Conservation (phyloP, 2,329 filamentous ascomycete genomes). For the Neospermospora avenae region DNA sequence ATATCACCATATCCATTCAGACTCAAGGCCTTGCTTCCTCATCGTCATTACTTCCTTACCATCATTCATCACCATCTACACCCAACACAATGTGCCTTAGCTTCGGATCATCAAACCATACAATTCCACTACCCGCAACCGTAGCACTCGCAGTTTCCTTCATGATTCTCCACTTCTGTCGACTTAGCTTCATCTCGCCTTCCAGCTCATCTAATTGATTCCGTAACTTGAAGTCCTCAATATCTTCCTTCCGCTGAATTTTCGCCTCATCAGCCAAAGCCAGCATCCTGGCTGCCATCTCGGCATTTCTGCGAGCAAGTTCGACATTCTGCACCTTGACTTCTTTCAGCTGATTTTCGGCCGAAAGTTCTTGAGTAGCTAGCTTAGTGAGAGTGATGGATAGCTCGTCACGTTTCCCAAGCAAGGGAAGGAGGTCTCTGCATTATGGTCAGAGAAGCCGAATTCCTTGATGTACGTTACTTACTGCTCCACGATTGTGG, state of each 20-base stretch:
- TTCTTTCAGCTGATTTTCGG: conserved; percentile 51
- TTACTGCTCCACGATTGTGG: conserved; percentile 67
- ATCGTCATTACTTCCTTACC: not conserved
- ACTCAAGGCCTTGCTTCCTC: no score
- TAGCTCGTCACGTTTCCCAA: conserved; percentile 65
- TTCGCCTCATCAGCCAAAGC: conserved; percentile 57
- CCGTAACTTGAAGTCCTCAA: conserved; percentile 49
- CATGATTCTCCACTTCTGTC: conserved; percentile 68
- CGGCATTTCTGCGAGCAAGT: conserved; percentile 57
- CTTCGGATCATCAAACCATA: conserved; percentile 71
- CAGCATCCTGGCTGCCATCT: conserved; percentile 60
- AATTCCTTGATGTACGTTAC: conserved; percentile 17
- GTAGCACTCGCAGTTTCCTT: conserved; percentile 77
- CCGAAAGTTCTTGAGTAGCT: conserved; percentile 48
- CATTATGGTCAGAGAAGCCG: not conserved
- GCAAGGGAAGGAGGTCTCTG: conserved; percentile 54
- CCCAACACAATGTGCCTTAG: conserved; percentile 72
- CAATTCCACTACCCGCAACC: conserved; percentile 75
- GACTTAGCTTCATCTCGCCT: conserved; percentile 56
- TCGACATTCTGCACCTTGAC: conserved; percentile 57
- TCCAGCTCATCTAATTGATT: conserved; percentile 58
- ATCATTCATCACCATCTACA: conserved; percentile 41
- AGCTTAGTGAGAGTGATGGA: conserved; percentile 61
- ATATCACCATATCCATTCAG: no score
- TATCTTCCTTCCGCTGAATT: conserved; percentile 50